Conservation (phyloP, 2,329 filamentous ascomycete species). For the Aspergillus transmontanensis region DNA sequence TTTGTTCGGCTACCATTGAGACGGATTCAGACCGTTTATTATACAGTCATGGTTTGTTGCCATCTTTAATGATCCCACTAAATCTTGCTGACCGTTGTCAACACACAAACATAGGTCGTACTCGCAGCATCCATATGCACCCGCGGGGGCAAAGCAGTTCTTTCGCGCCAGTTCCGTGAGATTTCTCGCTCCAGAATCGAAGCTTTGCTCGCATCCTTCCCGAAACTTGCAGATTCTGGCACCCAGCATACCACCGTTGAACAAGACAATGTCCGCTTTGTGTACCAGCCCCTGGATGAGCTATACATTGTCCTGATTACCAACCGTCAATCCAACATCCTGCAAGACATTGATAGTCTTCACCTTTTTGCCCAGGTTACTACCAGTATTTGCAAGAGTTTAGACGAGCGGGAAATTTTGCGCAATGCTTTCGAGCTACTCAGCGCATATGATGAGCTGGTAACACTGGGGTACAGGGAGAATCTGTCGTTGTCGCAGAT, state of each 20-base stretch:
- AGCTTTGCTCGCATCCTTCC: conserved; percentile 93
- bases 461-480: conserved; percentile 92
- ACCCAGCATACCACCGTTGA: conserved; percentile 98
- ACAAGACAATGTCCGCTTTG: conserved; percentile 98
- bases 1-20: not conserved
- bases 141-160: conserved; percentile 94
- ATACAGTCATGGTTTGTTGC: not conserved
- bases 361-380: conserved; percentile 98
- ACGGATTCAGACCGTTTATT: not conserved
- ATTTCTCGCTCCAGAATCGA: conserved; percentile 97
- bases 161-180: conserved; percentile 96
- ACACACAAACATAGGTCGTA: conserved; percentile 73
- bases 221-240: conserved; percentile 92
- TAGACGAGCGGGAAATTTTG: conserved; percentile 94
- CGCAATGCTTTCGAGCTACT: conserved; percentile 95
- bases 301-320: conserved; percentile 99
- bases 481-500: conserved; percentile 96
- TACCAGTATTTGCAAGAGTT: conserved; percentile 89
- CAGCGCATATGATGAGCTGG: conserved; percentile 95
- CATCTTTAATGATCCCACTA: not conserved
- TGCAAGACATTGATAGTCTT: conserved; percentile 97
- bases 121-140: conserved; percentile 99
- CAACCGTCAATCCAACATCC: conserved; percentile 98
- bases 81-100: conserved; percentile 22
- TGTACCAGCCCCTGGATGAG: conserved; percentile 98